Percentiles rank a stretch among this genome's conserved stretches.
Evolutionary conservation across 2,329 filamentous ascomycete species (phyloP).

Genomic region (Cladosporium sp.): DNA sequence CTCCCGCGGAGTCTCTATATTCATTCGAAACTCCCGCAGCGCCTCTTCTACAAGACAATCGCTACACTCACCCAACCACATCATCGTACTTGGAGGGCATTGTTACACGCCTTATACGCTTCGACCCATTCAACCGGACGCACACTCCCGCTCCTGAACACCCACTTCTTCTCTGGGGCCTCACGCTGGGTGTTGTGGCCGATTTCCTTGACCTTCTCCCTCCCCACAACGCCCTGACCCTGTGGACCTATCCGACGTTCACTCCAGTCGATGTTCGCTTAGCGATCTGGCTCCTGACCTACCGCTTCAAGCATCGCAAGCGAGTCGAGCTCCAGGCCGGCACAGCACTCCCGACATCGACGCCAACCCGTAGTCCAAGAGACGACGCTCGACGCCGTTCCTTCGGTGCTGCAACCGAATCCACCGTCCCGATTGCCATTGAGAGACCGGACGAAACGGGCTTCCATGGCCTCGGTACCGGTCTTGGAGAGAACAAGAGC

Average conservation of each 20-base stretch:
- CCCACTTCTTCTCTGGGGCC: conserved; percentile 61
- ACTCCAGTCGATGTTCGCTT: conserved; percentile 57
- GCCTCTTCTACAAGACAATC: conserved; percentile 22
- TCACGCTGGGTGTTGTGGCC: conserved; percentile 62
- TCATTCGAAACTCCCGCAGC: conserved; percentile 41
- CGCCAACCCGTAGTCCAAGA: background rate
- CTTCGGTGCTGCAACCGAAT: conserved; percentile 15
- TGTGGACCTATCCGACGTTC: conserved; percentile 67
- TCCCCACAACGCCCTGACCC: conserved; percentile 55
- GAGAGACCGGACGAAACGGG: conserved; percentile 40
- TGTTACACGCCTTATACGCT: conserved; percentile 17
- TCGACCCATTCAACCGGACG: conserved; percentile 27
- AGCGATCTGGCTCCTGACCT: conserved; percentile 56
- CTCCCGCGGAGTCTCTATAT: conserved; percentile 57
- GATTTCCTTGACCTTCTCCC: conserved; percentile 65
- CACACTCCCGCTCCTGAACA: conserved; percentile 31
- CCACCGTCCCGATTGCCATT: conserved; percentile 15
- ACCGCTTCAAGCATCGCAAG: conserved; percentile 52
- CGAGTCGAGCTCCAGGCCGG: conserved; percentile 30
- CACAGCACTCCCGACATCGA: conserved; percentile 17
- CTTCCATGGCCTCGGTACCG: conserved; percentile 42
- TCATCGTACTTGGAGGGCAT: conserved; percentile 16
- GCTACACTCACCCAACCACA: conserved; percentile 18
- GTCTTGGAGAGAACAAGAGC: conserved; percentile 29
- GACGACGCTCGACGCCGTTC: conserved; percentile 10